phyloP scores from a whole-genome alignment of 805 yeast species.

The Metschnikowia gruessii region DNA sequence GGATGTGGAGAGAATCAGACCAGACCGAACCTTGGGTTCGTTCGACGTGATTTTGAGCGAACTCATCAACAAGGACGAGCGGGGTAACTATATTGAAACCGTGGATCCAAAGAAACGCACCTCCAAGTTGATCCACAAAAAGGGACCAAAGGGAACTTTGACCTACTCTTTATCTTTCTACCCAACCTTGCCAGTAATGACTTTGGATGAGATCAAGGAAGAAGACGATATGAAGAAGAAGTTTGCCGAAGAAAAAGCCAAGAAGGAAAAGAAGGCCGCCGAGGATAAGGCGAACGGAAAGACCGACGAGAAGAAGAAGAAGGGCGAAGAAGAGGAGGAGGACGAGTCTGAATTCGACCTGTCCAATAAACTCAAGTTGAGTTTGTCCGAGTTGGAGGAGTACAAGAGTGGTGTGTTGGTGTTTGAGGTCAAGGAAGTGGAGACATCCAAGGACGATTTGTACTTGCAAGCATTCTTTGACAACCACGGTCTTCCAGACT shows the following conservation, averaged over 20 bases:
- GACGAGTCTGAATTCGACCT: slow-evolving; percentile 29
- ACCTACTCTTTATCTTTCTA: slow-evolving; percentile 75
- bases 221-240: slow-evolving; percentile 33
- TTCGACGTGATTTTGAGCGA: slow-evolving; percentile 68
- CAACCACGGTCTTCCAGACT: slow-evolving; percentile 64
- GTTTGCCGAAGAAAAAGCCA: slow-evolving; percentile 27
- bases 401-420: slow-evolving; percentile 76
- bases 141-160: slow-evolving; percentile 81
- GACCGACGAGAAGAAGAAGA: slow-evolving; percentile 35
- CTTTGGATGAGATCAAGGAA: slow-evolving; percentile 68
- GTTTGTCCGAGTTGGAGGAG: slow-evolving; percentile 54
- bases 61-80: slow-evolving; percentile 65
- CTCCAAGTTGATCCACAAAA: slow-evolving; percentile 65
- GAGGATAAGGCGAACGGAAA: slow-evolving; percentile 25
- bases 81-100: slow-evolving; percentile 56
- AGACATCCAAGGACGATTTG: slow-evolving; percentile 50
- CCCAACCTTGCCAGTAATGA: slow-evolving; percentile 77
- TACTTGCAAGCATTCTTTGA: slow-evolving; percentile 78
- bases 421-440: slow-evolving; percentile 60
- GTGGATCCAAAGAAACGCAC: slow-evolving; percentile 54
- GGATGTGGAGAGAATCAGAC: slow-evolving; percentile 80
- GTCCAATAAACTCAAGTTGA: slow-evolving; percentile 42
- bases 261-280: slow-evolving; percentile 24
- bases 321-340: slow-evolving; percentile 32
- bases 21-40: slow-evolving; percentile 85